Conservation (phyloP, 768 basidiomycete genomes). For the Flagelloscypha sp. region DNA sequence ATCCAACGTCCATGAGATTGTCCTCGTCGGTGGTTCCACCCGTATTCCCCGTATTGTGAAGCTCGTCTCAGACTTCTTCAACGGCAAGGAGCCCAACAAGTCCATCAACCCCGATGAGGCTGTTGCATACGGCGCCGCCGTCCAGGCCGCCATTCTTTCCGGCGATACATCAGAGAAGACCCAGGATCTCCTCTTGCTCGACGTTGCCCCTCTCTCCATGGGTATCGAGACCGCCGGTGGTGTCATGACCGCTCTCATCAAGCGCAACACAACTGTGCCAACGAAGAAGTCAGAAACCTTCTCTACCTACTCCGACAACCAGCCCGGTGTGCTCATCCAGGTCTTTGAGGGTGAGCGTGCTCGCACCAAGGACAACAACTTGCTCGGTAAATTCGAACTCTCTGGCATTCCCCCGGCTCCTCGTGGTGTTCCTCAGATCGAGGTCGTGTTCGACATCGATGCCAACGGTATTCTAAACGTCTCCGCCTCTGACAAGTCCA, state of each 20-base stretch:
- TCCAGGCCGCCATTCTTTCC: constrained; percentile 96
- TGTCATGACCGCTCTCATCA: constrained; percentile 98
- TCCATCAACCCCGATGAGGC: constrained; percentile 99
- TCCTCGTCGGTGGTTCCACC: constrained; percentile 95
- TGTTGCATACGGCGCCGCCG: constrained; percentile 96
- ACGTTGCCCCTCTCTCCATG: constrained; percentile 82
- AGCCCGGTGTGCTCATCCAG: constrained; percentile 82
- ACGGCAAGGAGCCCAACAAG: constrained; percentile 98
- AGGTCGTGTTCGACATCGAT: constrained; percentile 88
- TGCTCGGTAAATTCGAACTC: constrained; percentile 88
- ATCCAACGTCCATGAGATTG: constrained; percentile 90
- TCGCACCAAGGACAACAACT: constrained; percentile 84
- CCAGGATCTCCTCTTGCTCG: constrained; percentile 93
- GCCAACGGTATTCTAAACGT: constrained; percentile 81
- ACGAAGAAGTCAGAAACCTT: constrained; percentile 98
- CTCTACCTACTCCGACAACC: constrained; percentile 88
- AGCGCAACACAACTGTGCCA: constrained; percentile 96
- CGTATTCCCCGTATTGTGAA: constrained; percentile 97
- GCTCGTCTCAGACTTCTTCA: constrained; percentile 97
- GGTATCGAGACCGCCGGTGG: constrained; percentile 99
- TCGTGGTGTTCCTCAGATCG: constrained; percentile 84
- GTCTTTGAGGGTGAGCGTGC: constrained; percentile 87
- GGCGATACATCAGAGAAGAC: constrained; percentile 98
- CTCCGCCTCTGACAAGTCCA: constrained; percentile 75
- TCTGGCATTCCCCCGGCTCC: constrained; percentile 83